A percentile compares a stretch with the other conserved stretches of the same genome.
Conservation (phyloP, 2,329 filamentous ascomycete species). For the Phialemonium atrogriseum region DNA sequence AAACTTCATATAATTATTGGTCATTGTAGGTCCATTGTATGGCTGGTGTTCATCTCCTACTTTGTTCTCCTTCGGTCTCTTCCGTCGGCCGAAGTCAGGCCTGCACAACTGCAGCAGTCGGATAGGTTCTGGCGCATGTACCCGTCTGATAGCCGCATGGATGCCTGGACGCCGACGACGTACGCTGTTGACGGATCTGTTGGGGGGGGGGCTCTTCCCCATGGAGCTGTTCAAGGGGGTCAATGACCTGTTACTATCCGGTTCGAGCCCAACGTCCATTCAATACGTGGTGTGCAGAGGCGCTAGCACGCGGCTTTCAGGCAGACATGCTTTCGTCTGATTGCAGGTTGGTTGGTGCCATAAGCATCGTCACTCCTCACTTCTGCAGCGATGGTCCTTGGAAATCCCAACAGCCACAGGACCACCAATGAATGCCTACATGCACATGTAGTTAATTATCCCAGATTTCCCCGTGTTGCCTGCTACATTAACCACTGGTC, state of each 20-base stretch:
- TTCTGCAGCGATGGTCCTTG: conserved; percentile 35
- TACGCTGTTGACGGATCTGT: conserved; percentile 55
- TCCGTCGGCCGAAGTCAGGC: conserved; percentile 29
- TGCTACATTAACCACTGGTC: no score
- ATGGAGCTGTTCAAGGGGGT: conserved; percentile 58
- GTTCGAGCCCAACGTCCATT: no score
- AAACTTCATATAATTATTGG: no score
- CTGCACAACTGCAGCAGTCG: conserved; percentile 62
- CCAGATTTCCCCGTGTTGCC: no score
- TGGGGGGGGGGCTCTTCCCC: conserved; percentile 43
- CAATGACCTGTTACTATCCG: conserved; percentile 54
- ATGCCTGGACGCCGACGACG: conserved; percentile 48
- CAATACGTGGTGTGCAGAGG: no score
- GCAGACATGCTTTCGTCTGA: conserved; percentile 51
- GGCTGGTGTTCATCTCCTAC: not conserved
- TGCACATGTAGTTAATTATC: no score
- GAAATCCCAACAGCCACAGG: not conserved
- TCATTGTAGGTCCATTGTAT: not conserved
- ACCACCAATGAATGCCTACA: no score
- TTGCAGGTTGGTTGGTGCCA: no score
- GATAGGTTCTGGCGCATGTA: conserved; percentile 62
- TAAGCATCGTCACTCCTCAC: conserved; percentile 57
- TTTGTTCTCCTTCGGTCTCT: not conserved
- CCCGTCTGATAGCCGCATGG: conserved; percentile 57
- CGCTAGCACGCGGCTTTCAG: conserved; percentile 38